Evolutionary conservation across 192 early-diverging fungal genomes (phyloP), one percentile per base, ranked within the genome.

Genomic region (Coemansia sp.): DNA sequence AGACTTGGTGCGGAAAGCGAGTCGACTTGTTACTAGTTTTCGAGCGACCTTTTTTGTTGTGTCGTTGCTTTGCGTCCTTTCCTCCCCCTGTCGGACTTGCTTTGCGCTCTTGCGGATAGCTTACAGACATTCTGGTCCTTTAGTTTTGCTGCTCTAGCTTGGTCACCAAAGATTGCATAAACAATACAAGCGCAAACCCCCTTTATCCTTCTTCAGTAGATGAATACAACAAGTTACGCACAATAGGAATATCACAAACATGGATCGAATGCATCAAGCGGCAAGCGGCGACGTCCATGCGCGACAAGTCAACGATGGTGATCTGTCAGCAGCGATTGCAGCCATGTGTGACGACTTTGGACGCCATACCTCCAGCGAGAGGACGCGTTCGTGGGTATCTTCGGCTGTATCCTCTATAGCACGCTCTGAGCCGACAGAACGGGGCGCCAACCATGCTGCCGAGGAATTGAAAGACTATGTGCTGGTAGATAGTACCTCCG

Each of bases 311-410:
- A 60, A 65, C 48, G 48, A 41, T 18, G 18, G 35, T 16, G 58
- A 21, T 6, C 41, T 63, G 7, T 38, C 41, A 44, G 56, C 59
- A 10, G 60, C 66, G 6, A 68, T 64, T 14, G 68, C 69, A 30
- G 45, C 69, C 39, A 69, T 69, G 64, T 67, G 67, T 43, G 48
- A 48, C 30, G 63, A 59, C 48, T 73, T 70, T 72, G 64, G 60
- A n/a, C 70, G 67, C 53, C 46, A 53, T 44, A 63, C 38, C 56
- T 66, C 59, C 33, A 69, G 66, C 9, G 69, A 76, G 60, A 57
- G 78, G 43, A 75, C 73, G 43, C 56, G 66, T 44, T 81, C 72
- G 14, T 81, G 73, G 73, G 78, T 81, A 23, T 75, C 73, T 21
- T 73, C 77, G 5, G 65, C 68, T 41, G 39, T 64, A 26, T 67